Conservation (phyloP, 805 yeast species). For the Cephaloascus albidus region DNA sequence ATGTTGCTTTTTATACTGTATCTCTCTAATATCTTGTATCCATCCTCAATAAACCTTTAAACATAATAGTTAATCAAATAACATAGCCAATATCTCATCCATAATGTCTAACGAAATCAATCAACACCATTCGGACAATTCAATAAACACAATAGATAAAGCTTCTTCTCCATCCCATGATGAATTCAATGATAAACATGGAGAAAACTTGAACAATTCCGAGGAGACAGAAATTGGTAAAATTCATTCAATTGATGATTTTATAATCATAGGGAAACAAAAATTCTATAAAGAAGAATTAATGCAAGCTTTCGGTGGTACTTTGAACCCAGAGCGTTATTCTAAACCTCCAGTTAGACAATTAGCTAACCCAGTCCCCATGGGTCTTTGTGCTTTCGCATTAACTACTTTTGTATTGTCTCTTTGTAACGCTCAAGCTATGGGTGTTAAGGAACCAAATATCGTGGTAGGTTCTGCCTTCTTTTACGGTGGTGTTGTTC, state of each 20-base stretch:
- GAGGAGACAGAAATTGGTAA: background rate
- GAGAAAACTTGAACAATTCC: background rate
- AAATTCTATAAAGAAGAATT: constrained; percentile 22
- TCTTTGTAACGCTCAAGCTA: constrained; percentile 52
- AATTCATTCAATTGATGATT: constrained; percentile 12
- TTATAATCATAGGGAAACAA: constrained; percentile 18
- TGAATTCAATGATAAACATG: background rate
- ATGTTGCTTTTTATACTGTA: too few relatives aligned
- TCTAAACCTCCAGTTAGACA: constrained; percentile 27
- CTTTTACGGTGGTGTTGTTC: constrained; percentile 68
- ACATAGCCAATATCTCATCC: too few relatives aligned
- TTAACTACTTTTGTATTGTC: constrained; percentile 60
- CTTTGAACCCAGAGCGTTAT: constrained; percentile 19
- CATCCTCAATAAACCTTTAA: too few relatives aligned
- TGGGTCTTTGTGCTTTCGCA: constrained; percentile 70
- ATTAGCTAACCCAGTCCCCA: constrained; percentile 67
- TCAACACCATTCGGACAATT: background rate
- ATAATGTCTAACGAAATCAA: background rate
- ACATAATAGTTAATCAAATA: too few relatives aligned
- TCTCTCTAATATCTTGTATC: too few relatives aligned
- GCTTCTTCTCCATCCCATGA: background rate
- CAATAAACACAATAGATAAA: background rate
- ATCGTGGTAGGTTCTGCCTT: constrained; percentile 58
- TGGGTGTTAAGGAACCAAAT: constrained; percentile 54
- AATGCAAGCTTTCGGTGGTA: constrained; percentile 28